phyloP scores from a whole-genome alignment of 495 filamentous ascomycete genomes.

The Aspergillus cavernicola region DNA sequence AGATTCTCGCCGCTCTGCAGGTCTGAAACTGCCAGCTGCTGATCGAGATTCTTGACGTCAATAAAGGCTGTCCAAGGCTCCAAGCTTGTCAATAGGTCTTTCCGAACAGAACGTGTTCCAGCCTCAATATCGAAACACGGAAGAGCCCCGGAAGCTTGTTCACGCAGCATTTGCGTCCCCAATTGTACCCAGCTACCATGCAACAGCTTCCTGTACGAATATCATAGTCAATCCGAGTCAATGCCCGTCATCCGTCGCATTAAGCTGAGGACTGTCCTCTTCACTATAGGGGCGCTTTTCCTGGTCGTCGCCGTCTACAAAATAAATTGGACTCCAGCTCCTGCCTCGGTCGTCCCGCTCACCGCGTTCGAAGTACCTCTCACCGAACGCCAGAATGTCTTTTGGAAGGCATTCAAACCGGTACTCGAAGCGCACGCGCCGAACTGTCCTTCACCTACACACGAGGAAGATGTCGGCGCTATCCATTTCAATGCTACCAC shows the following conservation, averaged over 20 bases:
- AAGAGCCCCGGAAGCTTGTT: too few species aligned
- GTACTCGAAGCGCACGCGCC: constrained; percentile 32
- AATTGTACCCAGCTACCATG: neutral
- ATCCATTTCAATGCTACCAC: constrained; percentile 34
- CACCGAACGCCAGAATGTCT: constrained; percentile 35
- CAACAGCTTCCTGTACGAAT: neutral
- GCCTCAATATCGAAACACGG: too few species aligned
- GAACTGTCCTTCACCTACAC: constrained; percentile 28
- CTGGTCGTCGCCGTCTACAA: constrained; percentile 35
- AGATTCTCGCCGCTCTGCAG: too few species aligned
- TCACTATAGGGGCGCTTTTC: constrained; percentile 25
- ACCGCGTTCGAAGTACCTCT: constrained; percentile 39
- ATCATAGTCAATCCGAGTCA: neutral
- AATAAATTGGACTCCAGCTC: constrained; percentile 38
- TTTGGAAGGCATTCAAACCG: constrained; percentile 37
- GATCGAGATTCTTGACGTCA: too few species aligned
- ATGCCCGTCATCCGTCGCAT: constrained; percentile 34
- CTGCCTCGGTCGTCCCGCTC: constrained; percentile 35
- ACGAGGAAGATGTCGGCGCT: constrained; percentile 17
- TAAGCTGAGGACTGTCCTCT: constrained; percentile 30
- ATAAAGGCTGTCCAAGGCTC: too few species aligned
- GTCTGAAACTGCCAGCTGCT: too few species aligned
- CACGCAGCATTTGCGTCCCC: too few species aligned
- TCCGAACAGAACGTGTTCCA: too few species aligned
- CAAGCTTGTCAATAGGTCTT: neutral